Conservation (phyloP, 129 eudicot genomes). For the Flaveria sonorensis region DNA sequence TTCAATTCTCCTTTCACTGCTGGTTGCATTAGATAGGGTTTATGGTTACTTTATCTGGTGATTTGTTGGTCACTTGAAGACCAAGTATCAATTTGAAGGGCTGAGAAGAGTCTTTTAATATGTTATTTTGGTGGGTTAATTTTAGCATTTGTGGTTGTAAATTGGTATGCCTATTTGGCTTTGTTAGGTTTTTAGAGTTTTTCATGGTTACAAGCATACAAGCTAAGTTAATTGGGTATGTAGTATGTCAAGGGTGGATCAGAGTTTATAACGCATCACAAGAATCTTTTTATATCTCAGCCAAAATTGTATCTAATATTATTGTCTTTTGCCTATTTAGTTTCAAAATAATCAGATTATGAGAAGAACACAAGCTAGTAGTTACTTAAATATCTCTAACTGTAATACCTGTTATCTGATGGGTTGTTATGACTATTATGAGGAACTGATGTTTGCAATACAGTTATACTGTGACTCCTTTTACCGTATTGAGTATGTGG, state of each 20-base stretch:
- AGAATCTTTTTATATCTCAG: neutral
- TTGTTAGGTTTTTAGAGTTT: too few relatives aligned
- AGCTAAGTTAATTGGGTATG: neutral
- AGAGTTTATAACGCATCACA: neutral
- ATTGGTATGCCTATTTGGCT: too few relatives aligned
- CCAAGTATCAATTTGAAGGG: too few relatives aligned
- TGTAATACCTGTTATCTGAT: neutral
- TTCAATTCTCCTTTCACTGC: neutral
- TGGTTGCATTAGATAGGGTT: constrained; percentile 17
- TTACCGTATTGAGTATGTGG: neutral
- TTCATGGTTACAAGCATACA: neutral
- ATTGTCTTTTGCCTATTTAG: neutral
- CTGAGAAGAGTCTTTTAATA: too few relatives aligned
- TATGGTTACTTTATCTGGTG: neutral
- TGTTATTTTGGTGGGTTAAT: too few relatives aligned
- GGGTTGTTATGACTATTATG: neutral
- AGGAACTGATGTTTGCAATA: neutral
- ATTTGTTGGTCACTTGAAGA: neutral
- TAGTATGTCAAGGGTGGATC: neutral
- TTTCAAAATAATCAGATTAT: neutral
- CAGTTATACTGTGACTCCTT: neutral
- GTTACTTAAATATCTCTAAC: too few relatives aligned
- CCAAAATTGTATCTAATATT: neutral
- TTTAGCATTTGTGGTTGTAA: too few relatives aligned
- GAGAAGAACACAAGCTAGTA: neutral